Base-by-base conservation (phyloP, 2,329 filamentous ascomycete species). In the Malbranchea cinnamomea region DNA sequence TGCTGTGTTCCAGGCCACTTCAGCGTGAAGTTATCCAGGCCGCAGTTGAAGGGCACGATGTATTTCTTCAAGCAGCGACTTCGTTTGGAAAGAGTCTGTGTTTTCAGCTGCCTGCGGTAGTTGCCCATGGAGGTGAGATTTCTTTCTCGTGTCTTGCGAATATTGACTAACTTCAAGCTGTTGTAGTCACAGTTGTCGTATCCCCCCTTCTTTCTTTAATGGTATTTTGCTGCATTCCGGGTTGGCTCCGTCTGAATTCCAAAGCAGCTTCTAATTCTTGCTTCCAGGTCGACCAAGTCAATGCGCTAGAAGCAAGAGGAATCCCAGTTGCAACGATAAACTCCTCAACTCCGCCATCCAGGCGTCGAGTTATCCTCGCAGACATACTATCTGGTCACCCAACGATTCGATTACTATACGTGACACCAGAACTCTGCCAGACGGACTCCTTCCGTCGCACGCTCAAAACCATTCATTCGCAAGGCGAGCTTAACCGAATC, bases 241-340 rank as follows among this genome's bases (percentile, higher is more conserved):
- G 15, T 6, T 74, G 13, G 62, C 65, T 2, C 46, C 58, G 3
- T 65, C 70, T 5, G 68, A 26, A 30, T 42, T n/a, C n/a, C n/a
- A n/a, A n/a, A n/a, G n/a, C n/a, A n/a, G n/a, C n/a, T n/a, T n/a
- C n/a, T n/a, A n/a, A n/a, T n/a, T n/a, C n/a, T n/a, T n/a, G n/a
- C n/a, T n/a, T n/a, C n/a, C n/a, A 84, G 79, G 83, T 85, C 55
- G 93, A 95, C 48, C 87, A 95, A 65, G 82, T 95, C 25, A 75
- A 80, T 41, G 73, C 82, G 13, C 65, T 94, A 28, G 71, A 71
- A 40, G 68, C 68, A 31, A 71, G 80, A 23, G 76, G 75, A 13
- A 78, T 95, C 34, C 67, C 77, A 32, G 85, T 89, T 25, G 78
- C 78, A 37, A 83, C 81, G 1, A 77, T 94, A 42, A 94, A 94